These are phyloP conservation scores for Phialocephala subalpina DNA, from an alignment of 2,329 filamentous ascomycete species.

Conservation along the genomic window DNA sequence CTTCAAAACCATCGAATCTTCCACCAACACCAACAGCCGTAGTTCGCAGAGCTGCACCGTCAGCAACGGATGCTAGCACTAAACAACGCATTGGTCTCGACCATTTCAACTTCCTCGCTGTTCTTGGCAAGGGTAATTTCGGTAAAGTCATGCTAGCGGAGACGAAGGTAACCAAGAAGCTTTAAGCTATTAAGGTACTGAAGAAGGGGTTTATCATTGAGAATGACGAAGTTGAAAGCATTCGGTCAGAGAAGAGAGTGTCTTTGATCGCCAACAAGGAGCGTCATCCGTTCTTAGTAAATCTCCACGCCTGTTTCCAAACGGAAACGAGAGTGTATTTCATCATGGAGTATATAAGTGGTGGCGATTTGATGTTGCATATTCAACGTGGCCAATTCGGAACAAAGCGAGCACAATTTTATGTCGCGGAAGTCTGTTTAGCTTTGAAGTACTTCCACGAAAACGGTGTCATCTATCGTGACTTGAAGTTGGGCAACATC, in stretches of 20 bases:
- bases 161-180: conserved; percentile 88
- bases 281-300: conserved; percentile 93
- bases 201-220: conserved; percentile 99
- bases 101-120: conserved; percentile 98
- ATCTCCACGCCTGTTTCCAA: conserved; percentile 97
- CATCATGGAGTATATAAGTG: conserved; percentile 99
- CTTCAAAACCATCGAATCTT: too few relatives aligned
- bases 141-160: conserved; percentile 99
- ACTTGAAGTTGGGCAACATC: conserved; percentile 86
- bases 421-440: conserved; percentile 95
- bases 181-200: conserved; percentile 98
- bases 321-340: conserved; percentile 99
- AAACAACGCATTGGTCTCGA: conserved; percentile 93
- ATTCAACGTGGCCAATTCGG: conserved; percentile 97
- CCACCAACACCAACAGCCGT: too few relatives aligned
- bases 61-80: too few relatives aligned
- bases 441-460: conserved; percentile 99
- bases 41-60: too few relatives aligned
- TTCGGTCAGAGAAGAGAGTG: conserved; percentile 95
- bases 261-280: conserved; percentile 98
- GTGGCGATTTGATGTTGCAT: conserved; percentile 98
- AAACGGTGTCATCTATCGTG: conserved; percentile 96
- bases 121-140: conserved; percentile 98
- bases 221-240: conserved; percentile 98
- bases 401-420: conserved; percentile 97